Percentiles rank a stretch among this genome's conserved stretches.
phyloP scores from a whole-genome alignment of 2,329 filamentous ascomycete species.

The Curvularia sp. region DNA sequence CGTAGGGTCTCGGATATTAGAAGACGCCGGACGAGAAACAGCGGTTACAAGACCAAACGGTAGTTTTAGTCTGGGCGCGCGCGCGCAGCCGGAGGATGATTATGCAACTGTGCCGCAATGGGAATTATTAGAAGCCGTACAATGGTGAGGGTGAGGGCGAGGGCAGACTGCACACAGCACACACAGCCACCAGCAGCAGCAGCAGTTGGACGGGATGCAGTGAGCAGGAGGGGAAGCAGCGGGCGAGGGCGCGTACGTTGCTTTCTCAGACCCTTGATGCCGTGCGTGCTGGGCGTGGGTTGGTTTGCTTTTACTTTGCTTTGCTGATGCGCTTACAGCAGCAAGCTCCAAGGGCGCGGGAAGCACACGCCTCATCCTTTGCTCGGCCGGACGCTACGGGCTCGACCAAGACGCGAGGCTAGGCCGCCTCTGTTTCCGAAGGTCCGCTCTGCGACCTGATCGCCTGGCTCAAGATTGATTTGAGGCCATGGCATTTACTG shows the following conservation, averaged over 20 bases:
- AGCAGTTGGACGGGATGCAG: neutral
- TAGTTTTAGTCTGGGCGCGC: conserved; percentile 15
- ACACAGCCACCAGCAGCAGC: conserved; percentile 8
- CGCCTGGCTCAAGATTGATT: conserved; percentile 5
- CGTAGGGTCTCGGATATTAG: conserved; percentile 17
- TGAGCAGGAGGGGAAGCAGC: conserved; percentile 9
- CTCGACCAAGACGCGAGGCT: conserved; percentile 15
- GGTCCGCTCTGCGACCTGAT: conserved; percentile 15
- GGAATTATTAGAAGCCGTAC: conserved; percentile 15
- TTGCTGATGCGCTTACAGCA: conserved; percentile 20
- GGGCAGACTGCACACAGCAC: conserved; percentile 17
- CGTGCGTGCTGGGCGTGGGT: neutral
- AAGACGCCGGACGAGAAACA: conserved; percentile 21
- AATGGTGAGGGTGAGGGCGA: conserved; percentile 8
- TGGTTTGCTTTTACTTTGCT: conserved; percentile 5
- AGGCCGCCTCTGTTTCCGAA: conserved; percentile 6
- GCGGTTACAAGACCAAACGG: conserved; percentile 18
- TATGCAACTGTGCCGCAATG: conserved; percentile 15
- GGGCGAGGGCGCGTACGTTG: conserved; percentile 8
- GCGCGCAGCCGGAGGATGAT: conserved; percentile 19
- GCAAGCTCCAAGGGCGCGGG: conserved; percentile 10
- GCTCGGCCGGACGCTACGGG: conserved; percentile 21
- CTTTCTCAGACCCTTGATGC: neutral
- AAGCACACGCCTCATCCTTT: conserved; percentile 19
- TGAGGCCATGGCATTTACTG: conserved; percentile 6